These are phyloP conservation scores for Monilinia laxa DNA, from an alignment of 2,329 filamentous ascomycete species.

Conservation along the genomic window DNA sequence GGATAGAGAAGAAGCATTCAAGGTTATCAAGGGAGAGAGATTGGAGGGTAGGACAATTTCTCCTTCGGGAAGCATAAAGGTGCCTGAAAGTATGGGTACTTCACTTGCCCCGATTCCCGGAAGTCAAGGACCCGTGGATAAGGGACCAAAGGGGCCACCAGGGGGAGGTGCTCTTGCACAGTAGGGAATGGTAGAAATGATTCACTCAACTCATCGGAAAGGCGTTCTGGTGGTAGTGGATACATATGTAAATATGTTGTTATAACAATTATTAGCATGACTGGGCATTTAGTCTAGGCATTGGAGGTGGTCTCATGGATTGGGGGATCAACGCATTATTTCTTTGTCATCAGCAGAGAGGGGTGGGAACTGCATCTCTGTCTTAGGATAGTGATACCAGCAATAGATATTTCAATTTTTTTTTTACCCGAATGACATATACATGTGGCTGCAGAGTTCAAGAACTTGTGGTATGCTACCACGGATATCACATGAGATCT, in stretches of 20 bases:
- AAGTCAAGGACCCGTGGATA: conserved; percentile 27
- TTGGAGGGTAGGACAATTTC: conserved; percentile 66
- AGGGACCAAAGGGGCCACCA: conserved; percentile 32
- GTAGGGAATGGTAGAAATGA: conserved; percentile 3
- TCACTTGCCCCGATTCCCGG: conserved; percentile 35
- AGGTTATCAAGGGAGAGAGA: conserved; percentile 83
- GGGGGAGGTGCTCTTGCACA: conserved; percentile 36
- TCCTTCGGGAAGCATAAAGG: conserved; percentile 61
- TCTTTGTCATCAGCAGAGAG: conserved; percentile 4
- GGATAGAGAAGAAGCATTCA: conserved; percentile 83
- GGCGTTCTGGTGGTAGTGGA: conserved; percentile 25
- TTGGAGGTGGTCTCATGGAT: conserved; percentile 1
- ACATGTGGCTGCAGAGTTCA: background rate
- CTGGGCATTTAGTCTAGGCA: background rate
- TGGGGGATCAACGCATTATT: conserved; percentile 20
- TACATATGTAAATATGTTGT: conserved; percentile 17
- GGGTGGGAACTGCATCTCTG: conserved; percentile 5
- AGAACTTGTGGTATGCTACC: background rate
- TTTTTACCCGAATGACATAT: background rate
- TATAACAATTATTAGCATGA: conserved; percentile 13
- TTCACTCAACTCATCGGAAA: conserved; percentile 28
- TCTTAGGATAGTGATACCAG: conserved; percentile 22
- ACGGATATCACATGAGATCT: background rate
- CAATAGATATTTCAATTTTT: conserved; percentile 17
- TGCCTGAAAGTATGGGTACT: conserved; percentile 50